Conservation (phyloP, 2,329 filamentous ascomycete species). For the Tricladium varicosporioides region DNA sequence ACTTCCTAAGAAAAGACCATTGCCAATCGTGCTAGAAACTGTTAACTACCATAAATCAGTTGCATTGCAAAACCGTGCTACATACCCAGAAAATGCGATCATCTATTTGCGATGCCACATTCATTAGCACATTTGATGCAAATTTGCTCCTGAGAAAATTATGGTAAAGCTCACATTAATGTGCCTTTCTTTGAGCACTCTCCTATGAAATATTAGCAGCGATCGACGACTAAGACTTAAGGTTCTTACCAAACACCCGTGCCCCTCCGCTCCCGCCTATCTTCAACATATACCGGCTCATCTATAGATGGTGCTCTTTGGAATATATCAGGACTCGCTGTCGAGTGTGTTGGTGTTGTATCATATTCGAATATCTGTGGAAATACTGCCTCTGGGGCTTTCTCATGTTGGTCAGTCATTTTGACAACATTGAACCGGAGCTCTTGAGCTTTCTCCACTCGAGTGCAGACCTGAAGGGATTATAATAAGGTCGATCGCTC, state of each 20-base stretch:
- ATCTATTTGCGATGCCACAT: slow-evolving; percentile 31
- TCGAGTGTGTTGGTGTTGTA: slow-evolving; percentile 17
- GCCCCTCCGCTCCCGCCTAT: slow-evolving; percentile 27
- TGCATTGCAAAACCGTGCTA: neutral
- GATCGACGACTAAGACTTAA: neutral
- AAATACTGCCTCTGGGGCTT: slow-evolving; percentile 26
- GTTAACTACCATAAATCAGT: neutral
- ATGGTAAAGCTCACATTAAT: slow-evolving; percentile 36
- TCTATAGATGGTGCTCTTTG: slow-evolving; percentile 21
- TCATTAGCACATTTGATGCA: slow-evolving; percentile 9
- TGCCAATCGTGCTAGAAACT: slow-evolving; percentile 38
- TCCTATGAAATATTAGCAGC: slow-evolving; percentile 30
- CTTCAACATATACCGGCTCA: slow-evolving; percentile 25
- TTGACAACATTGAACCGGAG: slow-evolving; percentile 1
- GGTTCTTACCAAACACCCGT: slow-evolving; percentile 29
- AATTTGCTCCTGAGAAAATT: neutral
- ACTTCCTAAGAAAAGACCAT: slow-evolving; percentile 42
- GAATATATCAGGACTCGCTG: slow-evolving; percentile 22
- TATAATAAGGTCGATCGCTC: neutral
- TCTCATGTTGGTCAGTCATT: slow-evolving; percentile 29
- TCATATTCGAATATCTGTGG: slow-evolving; percentile 28
- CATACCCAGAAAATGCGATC: slow-evolving; percentile 45
- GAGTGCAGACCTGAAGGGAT: neutral
- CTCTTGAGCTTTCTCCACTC: neutral
- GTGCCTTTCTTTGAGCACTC: slow-evolving; percentile 40